Base-by-base conservation (phyloP, 768 basidiomycete genomes). In the Mycena galericulata region DNA sequence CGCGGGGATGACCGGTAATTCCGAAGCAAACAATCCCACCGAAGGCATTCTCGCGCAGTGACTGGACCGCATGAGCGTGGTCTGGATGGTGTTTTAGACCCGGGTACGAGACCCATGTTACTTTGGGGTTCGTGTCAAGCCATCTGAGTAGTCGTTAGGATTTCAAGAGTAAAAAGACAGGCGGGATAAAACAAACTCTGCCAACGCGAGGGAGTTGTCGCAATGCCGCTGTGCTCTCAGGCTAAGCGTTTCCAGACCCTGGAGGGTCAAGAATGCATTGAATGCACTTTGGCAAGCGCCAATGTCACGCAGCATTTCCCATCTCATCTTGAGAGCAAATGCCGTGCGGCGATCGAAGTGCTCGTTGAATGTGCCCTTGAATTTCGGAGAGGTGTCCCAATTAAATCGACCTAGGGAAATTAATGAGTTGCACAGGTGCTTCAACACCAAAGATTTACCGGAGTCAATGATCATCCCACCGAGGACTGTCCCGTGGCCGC, bases 401-500 rank as follows among this genome's bases (percentile, higher is more conserved):
- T 89, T 83, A 63, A 90, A 90, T 34, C 86, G 87, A 49, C 89
- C 89, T 17, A 82, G 14, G 34, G 34, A 36, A 36, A 36, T 7
- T 79, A 69, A 3, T 7, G 30, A 30, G 7, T 12, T 20, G 2
- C 2, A 12, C 12, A 7, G 2, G n/a, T 20, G 4, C 40, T 62
- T 62, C 22, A 11, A 22, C 7, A 30, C 17, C 47, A 22, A 4
- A 22, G 20, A 11, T 22, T 29, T 41, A 53, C 67, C 67, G 0
- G 67, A 69, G 43, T 92, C 90, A 27, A 92, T 70, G 30, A 91
- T 78, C 18, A 90, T 86, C 41, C 91, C 91, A 0, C 82, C 90
- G 57, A 92, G 86, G 9, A 88, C 89, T 11, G 88, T 90, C n/a
- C 91, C 90, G 55, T 89, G 88, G 0, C 89, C 88, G 1, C 87